These are phyloP conservation scores for Daldinia loculata DNA, from an alignment of 495 filamentous ascomycete genomes.

Conservation along the genomic window DNA sequence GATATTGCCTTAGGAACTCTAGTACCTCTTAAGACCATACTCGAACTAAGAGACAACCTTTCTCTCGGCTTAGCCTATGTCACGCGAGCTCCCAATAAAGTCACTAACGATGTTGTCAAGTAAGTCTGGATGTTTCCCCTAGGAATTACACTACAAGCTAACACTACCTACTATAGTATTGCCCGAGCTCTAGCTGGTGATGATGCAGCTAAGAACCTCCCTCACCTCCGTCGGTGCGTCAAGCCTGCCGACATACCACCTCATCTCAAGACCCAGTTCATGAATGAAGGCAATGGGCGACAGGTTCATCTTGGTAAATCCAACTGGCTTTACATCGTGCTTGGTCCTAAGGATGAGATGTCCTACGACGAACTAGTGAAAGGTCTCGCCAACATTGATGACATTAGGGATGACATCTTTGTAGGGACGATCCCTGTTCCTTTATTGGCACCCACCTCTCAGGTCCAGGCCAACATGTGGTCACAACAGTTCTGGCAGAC, in stretches of 20 bases:
- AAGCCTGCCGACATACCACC: conserved; percentile 74
- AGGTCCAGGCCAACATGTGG: conserved; percentile 79
- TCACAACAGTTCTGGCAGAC: conserved; percentile 84
- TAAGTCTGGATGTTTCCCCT: conserved; percentile 46
- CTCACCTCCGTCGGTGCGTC: conserved; percentile 83
- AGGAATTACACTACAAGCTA: conserved; percentile 10
- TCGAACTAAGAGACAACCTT: conserved; percentile 61
- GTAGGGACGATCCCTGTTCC: conserved; percentile 70
- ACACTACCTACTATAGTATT: conserved; percentile 27
- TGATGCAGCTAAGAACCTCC: conserved; percentile 63
- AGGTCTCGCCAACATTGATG: conserved; percentile 47
- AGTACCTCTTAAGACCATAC: conserved; percentile 64
- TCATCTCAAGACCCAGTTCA: conserved; percentile 57
- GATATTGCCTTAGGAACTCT: conserved; percentile 47
- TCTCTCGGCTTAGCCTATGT: conserved; percentile 59
- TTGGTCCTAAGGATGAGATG: conserved; percentile 54
- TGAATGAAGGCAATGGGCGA: conserved; percentile 55
- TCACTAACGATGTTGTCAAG: conserved; percentile 61
- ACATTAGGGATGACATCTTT: conserved; percentile 58
- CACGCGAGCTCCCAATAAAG: conserved; percentile 61
- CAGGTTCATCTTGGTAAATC: conserved; percentile 58
- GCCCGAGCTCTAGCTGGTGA: conserved; percentile 37
- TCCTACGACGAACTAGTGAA: conserved; percentile 50
- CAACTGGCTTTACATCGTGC: conserved; percentile 59
- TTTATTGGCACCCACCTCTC: conserved; percentile 75